Conservation (phyloP, 148 eudicot species). For the Cornus kousa region DNA sequence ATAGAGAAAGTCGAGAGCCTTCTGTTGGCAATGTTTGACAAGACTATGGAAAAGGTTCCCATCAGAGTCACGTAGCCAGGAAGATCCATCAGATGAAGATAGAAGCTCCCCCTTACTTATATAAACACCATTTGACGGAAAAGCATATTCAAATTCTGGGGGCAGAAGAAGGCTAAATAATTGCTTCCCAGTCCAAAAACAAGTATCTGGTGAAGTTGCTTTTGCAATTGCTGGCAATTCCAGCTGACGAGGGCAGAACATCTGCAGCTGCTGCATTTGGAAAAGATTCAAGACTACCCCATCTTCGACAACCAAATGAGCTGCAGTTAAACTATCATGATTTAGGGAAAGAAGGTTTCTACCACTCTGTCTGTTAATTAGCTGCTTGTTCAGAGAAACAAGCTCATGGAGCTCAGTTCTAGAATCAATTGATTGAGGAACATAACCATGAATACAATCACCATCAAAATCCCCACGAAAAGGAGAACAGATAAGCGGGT, state of each 20-base stretch:
- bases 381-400: slow-evolving; percentile 65
- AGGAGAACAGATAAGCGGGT: slow-evolving; percentile 84
- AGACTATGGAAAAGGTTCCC: slow-evolving; percentile 64
- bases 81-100: slow-evolving; percentile 49
- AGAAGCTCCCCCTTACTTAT: slow-evolving; percentile 69
- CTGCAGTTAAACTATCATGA: slow-evolving; percentile 89
- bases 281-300: slow-evolving; percentile 44
- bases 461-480: slow-evolving; percentile 95
- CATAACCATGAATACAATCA: slow-evolving; percentile 87
- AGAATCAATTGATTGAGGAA: slow-evolving; percentile 77
- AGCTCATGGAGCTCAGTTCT: slow-evolving; percentile 86
- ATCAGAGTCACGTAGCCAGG: slow-evolving; percentile 68
- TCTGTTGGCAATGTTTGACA: slow-evolving; percentile 42
- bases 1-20: slow-evolving; percentile 48
- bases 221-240: slow-evolving; percentile 43
- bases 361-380: slow-evolving; percentile 77
- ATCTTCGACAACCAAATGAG: slow-evolving; percentile 64
- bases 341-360: slow-evolving; percentile 61
- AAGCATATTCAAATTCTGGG: slow-evolving; percentile 52
- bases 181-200: slow-evolving; percentile 78
- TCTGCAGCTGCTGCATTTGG: slow-evolving; percentile 75
- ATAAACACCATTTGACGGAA: slow-evolving; percentile 37
- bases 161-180: slow-evolving; percentile 76
- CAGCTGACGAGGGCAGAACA: slow-evolving; percentile 51
- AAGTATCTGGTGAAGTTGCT: slow-evolving; percentile 21